Evolutionary conservation across 2,329 filamentous ascomycete species (phyloP), one percentile per base, ranked within the genome.

Genomic region (Polychaeton citri): DNA sequence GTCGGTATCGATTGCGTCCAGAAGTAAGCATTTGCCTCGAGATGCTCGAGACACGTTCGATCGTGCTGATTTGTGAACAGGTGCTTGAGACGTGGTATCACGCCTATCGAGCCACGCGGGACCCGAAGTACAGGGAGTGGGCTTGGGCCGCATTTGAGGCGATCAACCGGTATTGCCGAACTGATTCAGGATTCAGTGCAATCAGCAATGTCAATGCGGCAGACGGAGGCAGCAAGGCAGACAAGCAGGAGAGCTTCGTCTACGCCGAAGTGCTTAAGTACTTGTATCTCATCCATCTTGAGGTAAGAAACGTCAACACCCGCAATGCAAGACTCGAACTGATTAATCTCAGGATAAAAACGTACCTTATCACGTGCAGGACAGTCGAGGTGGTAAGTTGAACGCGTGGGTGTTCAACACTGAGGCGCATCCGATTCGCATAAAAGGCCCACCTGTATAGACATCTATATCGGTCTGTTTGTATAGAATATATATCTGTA

Each of bases 171-270:
- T 79, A 72, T 12, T 77, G 75, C 43, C 62, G 70, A 17, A 72
- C 71, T 0, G 73, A 71, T 5, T 76, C 71, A 16, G 85, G 81
- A 6, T 92, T 76, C 58, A 71, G 72, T 9, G 68, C 71, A 19
- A 63, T 92, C 38, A 54, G 49, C 0, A 58, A 92, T 52, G 81
- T 92, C 32, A 83, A 81, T 46, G 61, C 59, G 3, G 47, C 51
- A 3, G 66, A 64, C 19, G 82, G 81, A 7, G 81, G 80, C 1
- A 58, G 60, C 0, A 74, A 69, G 39, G 57, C 59, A 28, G 74
- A 93, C 55, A 78, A 79, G 54, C 81, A 88, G 66, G 83, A 93
- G 61, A 87, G 80, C 50, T 93, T 90, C 62, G 78, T 81, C 65
- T 85, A 92, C 56, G 84, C 85, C 0, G 85, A 93, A 64, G 80